A percentile compares a stretch with the other conserved stretches of the same genome.
Conservation (phyloP, 2,329 filamentous ascomycete genomes). For the Aspergillus caelatus region DNA sequence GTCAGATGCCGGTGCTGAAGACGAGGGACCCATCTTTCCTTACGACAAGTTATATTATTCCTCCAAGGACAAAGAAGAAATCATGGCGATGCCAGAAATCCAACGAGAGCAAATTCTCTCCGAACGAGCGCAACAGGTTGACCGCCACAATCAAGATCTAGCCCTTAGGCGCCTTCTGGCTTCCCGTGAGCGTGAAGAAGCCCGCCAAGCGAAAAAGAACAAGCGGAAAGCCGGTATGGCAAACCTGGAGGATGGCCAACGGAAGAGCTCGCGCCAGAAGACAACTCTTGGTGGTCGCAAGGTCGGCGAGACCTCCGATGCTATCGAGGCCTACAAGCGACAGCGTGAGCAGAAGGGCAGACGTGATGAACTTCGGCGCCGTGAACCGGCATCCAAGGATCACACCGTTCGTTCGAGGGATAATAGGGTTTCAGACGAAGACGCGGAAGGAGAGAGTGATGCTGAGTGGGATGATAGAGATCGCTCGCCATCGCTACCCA, state of each 20-base stretch:
- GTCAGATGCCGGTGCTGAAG: constrained; percentile 47
- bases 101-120: constrained; percentile 89
- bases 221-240: constrained; percentile 78
- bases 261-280: constrained; percentile 73
- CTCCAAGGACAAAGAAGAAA: constrained; percentile 72
- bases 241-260: constrained; percentile 75
- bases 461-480: constrained; percentile 71
- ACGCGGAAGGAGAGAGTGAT: constrained; percentile 74
- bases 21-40: constrained; percentile 66
- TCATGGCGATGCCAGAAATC: constrained; percentile 85
- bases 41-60: constrained; percentile 84
- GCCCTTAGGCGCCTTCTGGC: constrained; percentile 78
- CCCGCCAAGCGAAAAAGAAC: constrained; percentile 53
- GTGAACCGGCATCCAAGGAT: constrained; percentile 48
- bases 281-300: constrained; percentile 68
- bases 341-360: constrained; percentile 62
- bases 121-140: constrained; percentile 80
- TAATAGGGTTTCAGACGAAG: constrained; percentile 62
- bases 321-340: constrained; percentile 71
- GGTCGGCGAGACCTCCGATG: constrained; percentile 68
- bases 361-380: constrained; percentile 50
- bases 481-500: constrained; percentile 55
- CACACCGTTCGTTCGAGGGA: constrained; percentile 66
- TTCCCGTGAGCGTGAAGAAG: constrained; percentile 65
- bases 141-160: constrained; percentile 78